A percentile compares a stretch with the other conserved stretches of the same genome.
phyloP scores from a whole-genome alignment of 139 green algal species.

The Haematococcus lacustris region DNA sequence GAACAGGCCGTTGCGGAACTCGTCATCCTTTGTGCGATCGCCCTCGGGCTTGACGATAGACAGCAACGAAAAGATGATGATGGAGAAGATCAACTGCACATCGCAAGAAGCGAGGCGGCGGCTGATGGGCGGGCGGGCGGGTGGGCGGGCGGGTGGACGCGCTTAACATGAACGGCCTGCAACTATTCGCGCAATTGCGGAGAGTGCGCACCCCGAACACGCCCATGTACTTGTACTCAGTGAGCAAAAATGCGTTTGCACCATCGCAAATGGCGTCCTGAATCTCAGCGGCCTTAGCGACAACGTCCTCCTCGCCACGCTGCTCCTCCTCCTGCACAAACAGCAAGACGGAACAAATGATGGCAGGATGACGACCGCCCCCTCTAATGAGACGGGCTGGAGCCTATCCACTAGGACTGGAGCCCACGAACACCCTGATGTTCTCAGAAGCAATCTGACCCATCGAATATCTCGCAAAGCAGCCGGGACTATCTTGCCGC shows the following conservation, averaged over 20 bases:
- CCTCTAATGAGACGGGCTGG: no score
- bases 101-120: no score
- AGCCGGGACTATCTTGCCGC: no score
- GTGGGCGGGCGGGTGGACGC: no score
- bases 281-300: conserved; percentile 81
- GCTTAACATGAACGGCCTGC: no score
- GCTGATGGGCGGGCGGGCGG: no score
- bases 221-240: conserved; percentile 90
- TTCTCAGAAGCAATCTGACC: no score
- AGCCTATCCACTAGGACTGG: no score
- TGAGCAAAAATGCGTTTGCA: conserved; percentile 86
- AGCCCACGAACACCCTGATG: no score
- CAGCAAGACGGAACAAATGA: no score
- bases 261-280: conserved; percentile 85
- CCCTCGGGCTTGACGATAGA: conserved; percentile 60
- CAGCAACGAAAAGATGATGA: conserved; percentile 92
- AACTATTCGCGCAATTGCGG: background rate
- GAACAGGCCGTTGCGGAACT: conserved; percentile 66
- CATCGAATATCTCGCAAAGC: no score
- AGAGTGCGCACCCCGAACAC: conserved; percentile 70
- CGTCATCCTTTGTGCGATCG: conserved; percentile 28
- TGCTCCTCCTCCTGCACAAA: conserved; percentile 23
- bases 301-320: conserved; percentile 48
- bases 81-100: conserved; percentile 73
- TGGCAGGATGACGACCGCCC: no score